phyloP scores from a whole-genome alignment of 1,284 basidiomycete species.

The Phylloporus sp. region DNA sequence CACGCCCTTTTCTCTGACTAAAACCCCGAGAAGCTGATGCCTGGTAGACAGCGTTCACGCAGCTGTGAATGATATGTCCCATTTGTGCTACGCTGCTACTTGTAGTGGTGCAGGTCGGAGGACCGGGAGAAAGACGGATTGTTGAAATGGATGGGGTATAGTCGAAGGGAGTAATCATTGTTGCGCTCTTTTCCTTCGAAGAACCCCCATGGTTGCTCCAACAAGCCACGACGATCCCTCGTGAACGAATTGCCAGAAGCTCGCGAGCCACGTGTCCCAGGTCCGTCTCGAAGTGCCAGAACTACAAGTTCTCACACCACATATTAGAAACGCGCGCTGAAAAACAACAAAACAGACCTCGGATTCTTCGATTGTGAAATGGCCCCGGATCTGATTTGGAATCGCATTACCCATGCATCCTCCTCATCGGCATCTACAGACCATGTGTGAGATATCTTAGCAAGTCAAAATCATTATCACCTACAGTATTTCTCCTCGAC shows the following conservation, averaged over 20 bases:
- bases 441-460: slow-evolving; percentile 5
- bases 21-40: too few species aligned
- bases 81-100: too few species aligned
- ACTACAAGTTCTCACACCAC: slow-evolving; percentile 4
- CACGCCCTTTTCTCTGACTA: too few species aligned
- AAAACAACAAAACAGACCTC: slow-evolving; percentile 20
- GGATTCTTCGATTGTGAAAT: slow-evolving; percentile 12
- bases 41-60: too few species aligned
- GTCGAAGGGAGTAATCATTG: slow-evolving; percentile 17
- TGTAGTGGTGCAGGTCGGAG: too few species aligned
- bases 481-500: slow-evolving; percentile 87
- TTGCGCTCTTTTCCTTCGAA: slow-evolving; percentile 20
- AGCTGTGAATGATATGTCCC: too few species aligned
- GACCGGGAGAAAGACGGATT: not conserved
- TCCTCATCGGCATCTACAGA: slow-evolving; percentile 80
- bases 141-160: not conserved
- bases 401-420: slow-evolving; percentile 84
- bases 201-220: slow-evolving; percentile 18
- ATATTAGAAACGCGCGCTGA: slow-evolving; percentile 7
- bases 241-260: slow-evolving; percentile 24
- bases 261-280: slow-evolving; percentile 25
- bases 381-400: slow-evolving; percentile 51
- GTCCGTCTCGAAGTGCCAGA: slow-evolving; percentile 4
- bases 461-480: slow-evolving; percentile 40
- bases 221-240: slow-evolving; percentile 20